Base-by-base conservation (phyloP, 345 rosid species). In the Geranium brycei region DNA sequence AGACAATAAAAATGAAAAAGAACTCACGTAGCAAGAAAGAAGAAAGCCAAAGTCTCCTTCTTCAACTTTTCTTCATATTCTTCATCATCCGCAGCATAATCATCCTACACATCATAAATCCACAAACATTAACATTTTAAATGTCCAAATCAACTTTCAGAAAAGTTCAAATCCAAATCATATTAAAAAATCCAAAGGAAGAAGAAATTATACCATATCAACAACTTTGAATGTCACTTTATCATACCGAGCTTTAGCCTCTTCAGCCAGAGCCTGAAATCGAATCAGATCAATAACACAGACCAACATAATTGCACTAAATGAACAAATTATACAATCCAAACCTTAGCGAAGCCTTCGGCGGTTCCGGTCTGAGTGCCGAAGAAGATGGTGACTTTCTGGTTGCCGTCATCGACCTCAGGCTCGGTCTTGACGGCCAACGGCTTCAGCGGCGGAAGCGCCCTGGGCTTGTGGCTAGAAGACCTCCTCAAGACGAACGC, bases 281-380 rank as follows among this genome's bases (percentile, higher is more conserved):
- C 13, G 57, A 23, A 51, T 16, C 19, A 18, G 65, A 17, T 35
- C 18, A 19, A n/a, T 16, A 5, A 31, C 38, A 6, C 19, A 19
- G 7, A 62, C n/a, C 47, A 32, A 19, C 64, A 13, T n/a, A 28
- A 19, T 51, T 53, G 30, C 38, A 6, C 28, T 58, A 18, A 10
- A 28, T 19, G 47, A 17, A 12, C 19, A 23, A 17, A 56, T 30
- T n/a, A 64, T 7, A 51, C 28, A 0, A 30, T 1, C 2, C n/a
- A 64, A 51, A 91, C 97, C 95, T 93, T 90, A 6, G 99, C 97
- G 59, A 93, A 93, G 53, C 99, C 97, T 77, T 90, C 99, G 1
- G 99, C 97, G 3, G 99, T 93, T 0, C 97, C 99, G 1, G 97
- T 93, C 67, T 90, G 99, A 0, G 97, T 93, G 8, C 97, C 99